phyloP scores from a whole-genome alignment of 768 basidiomycete species.

The Punctularia strigosozonata region DNA sequence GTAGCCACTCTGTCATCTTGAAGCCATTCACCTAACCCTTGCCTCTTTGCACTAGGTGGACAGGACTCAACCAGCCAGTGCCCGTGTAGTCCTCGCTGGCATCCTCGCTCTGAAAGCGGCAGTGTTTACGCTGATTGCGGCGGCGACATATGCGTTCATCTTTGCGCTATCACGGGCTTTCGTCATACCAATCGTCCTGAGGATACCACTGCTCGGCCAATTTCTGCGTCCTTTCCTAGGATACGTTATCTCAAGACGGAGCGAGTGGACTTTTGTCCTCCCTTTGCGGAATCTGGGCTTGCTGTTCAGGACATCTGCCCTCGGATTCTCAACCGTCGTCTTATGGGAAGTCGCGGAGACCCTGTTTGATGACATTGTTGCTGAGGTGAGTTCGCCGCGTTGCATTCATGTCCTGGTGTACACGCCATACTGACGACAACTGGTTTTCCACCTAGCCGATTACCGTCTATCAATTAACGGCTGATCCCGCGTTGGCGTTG shows the following conservation, averaged over 20 bases:
- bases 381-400: conserved; percentile 31
- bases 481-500: conserved; percentile 43
- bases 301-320: conserved; percentile 33
- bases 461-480: conserved; percentile 27
- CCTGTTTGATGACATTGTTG: conserved; percentile 46
- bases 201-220: conserved; percentile 37
- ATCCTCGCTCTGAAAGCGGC: background rate
- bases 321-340: conserved; percentile 38
- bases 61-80: background rate
- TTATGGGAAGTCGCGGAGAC: conserved; percentile 55
- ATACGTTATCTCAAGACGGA: conserved; percentile 45
- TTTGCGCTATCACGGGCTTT: conserved; percentile 37
- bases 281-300: conserved; percentile 34
- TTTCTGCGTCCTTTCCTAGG: conserved; percentile 49
- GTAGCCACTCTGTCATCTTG: background rate
- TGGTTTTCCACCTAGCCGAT: conserved; percentile 26
- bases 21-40: background rate
- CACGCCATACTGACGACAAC: background rate
- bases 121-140: conserved; percentile 27
- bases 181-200: conserved; percentile 40
- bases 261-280: conserved; percentile 41
- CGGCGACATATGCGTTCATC: conserved; percentile 25
- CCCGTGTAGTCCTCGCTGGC: background rate
- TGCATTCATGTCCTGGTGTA: background rate
- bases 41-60: background rate